Base-by-base conservation (phyloP, 139 green algal species). In the Chlorella sp. region DNA sequence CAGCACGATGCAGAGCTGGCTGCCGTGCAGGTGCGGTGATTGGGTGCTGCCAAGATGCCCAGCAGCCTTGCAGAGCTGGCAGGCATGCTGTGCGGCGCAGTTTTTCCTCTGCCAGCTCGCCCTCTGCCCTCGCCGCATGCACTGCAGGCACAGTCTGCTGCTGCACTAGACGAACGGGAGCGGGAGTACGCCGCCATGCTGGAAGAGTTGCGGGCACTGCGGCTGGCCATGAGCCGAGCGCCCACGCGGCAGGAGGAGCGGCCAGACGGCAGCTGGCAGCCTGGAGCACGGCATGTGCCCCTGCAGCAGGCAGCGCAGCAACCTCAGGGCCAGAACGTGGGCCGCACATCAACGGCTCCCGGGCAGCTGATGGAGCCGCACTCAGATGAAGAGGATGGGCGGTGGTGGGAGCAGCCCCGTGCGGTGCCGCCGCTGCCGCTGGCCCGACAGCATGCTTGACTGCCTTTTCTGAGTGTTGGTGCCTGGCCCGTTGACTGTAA, bases 191-290 rank as follows among this genome's bases (percentile, higher is more conserved):
- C 23, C 0, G 13, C 36, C 21, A 25, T 75, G 69, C 69, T 75
- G 11, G 38, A 13, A 9, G 69, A 75, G 69, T 38, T 75, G 21
- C 36, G 69, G 23, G 2, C 12, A 3, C 69, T 75, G 69, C 69
- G 69, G 9, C 9, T n/a, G 23, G 39, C 18, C 38, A 75, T 75
- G 69, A 56, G 69, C 69, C 23, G 69, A 38, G 69, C 69, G 12
- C 11, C 38, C 69, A 75, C 69, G 25, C 38, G 69, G 38, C 69
- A 75, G 69, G 69, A 56, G 30, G 65, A 75, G 65, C 38, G 69
- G 69, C 38, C 28, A 21, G 11, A 21, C 13, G 20, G 21, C 36
- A 56, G 36, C 68, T 26, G 68, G 36, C 36, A 47, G 34, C 47
- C 7, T 0, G 20, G 20, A 3, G 68, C 20, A 32, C 7, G 36